These are phyloP conservation scores for Salicornia ramosissima DNA, from an alignment of 148 eudicot species.

Conservation along the genomic window DNA sequence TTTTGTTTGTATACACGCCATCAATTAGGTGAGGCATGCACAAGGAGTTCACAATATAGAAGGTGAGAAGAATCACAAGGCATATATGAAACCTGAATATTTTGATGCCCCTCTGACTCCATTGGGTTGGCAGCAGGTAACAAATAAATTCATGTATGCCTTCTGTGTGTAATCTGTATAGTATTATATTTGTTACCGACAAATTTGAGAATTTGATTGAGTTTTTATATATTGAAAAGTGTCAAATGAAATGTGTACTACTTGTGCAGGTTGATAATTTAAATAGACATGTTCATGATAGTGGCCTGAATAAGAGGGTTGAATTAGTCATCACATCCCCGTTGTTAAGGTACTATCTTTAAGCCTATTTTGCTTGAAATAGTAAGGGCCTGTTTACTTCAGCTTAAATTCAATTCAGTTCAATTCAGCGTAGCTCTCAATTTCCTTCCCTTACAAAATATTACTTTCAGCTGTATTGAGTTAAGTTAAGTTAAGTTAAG, in stretches of 20 bases:
- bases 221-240: not conserved
- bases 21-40: constrained; percentile 89
- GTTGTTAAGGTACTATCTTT: constrained; percentile 42
- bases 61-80: constrained; percentile 82
- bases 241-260: constrained; percentile 9
- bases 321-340: constrained; percentile 90
- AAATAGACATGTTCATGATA: constrained; percentile 69
- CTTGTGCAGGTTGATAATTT: constrained; percentile 73
- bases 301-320: constrained; percentile 65
- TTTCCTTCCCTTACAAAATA: too few species aligned
- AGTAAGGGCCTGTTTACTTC: too few species aligned
- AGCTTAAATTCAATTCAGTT: too few species aligned
- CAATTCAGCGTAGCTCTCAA: too few species aligned
- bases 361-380: not conserved
- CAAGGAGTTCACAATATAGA: constrained; percentile 95
- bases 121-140: constrained; percentile 96
- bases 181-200: not conserved
- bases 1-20: constrained; percentile 26
- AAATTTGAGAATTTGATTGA: not conserved
- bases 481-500: too few species aligned
- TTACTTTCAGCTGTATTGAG: too few species aligned
- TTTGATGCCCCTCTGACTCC: constrained; percentile 88
- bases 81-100: constrained; percentile 81
- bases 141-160: constrained; percentile 16
- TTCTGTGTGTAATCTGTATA: not conserved